Evolutionary conservation across 768 basidiomycete species (phyloP), one percentile per base, ranked within the genome.

Genomic region (Collybia mongolica): DNA sequence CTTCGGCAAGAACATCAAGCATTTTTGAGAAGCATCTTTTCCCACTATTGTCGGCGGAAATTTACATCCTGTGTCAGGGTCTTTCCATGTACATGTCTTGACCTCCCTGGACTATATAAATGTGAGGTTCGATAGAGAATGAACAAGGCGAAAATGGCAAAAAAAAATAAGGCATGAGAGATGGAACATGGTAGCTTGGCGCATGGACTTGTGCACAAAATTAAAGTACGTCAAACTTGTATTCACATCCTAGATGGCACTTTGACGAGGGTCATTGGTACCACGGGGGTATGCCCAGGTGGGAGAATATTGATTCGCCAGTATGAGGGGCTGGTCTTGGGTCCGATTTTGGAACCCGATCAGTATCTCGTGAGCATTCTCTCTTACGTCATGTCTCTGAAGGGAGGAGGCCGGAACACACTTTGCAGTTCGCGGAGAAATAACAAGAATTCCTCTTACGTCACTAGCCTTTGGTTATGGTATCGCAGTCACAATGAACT

Each of bases 261-360:
- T 17, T 29, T 48, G 19, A 41, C 28, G 26, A 38, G 28, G 20
- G 17, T 49, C 51, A 8, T 54, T 38, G 32, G 32, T 7, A 71
- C 51, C 60, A 58, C 22, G 55, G 58, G 17, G 49, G 52, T 49
- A 59, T 63, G 24, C 22, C 48, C 53, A 35, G 48, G 5, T 51
- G 52, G 44, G 38, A 47, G 38, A 48, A 44, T 23, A 28, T 50
- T 39, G 44, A 54, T 44, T 5, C 29, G n/a, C 38, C 23, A 3
- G 17, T 45, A 2, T 45, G 23, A 51, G 37, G 39, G 46, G 22
- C n/a, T 26, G 36, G 36, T 46, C 12, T 37, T 9, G 32, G 32
- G 32, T 32, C 14, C 11, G 22, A 6, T 32, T 18, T 4, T 36
- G 6, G 37, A 24, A 43, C 7, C 11, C 20, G 37, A 39, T 39